A percentile compares a stretch with the other conserved stretches of the same genome.
Conservation (phyloP, 2,329 filamentous ascomycete species). For the Clathrospora elynae region DNA sequence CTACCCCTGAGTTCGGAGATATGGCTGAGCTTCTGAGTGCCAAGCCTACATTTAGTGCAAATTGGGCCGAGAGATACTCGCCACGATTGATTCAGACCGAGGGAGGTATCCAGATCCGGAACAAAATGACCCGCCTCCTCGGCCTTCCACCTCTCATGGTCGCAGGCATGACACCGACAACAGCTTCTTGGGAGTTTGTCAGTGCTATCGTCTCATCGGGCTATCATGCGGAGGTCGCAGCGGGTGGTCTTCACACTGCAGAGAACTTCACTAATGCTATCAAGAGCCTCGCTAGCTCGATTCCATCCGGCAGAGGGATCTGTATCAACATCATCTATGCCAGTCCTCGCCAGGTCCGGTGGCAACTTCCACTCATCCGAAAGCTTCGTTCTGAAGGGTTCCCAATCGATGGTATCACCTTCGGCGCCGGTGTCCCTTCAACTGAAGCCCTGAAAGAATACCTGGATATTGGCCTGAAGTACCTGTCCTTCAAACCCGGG, state of each 20-base stretch:
- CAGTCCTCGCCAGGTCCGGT: slow-evolving; percentile 84
- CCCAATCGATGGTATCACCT: slow-evolving; percentile 88
- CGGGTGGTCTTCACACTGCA: slow-evolving; percentile 85
- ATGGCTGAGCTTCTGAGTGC: slow-evolving; percentile 2
- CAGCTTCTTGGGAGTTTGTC: slow-evolving; percentile 89
- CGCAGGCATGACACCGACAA: slow-evolving; percentile 90
- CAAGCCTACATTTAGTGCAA: slow-evolving; percentile 2
- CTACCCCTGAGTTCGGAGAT: slow-evolving; percentile 5
- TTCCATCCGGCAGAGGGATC: slow-evolving; percentile 85
- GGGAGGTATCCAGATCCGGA: slow-evolving; percentile 14
- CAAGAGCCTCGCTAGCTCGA: slow-evolving; percentile 80
- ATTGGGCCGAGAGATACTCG: slow-evolving; percentile 1
- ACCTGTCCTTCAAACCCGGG: slow-evolving; percentile 93
- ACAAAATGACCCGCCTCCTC: slow-evolving; percentile 77
- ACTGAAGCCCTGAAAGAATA: slow-evolving; percentile 93
- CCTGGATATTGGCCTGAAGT: slow-evolving; percentile 85
- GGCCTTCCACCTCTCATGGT: slow-evolving; percentile 88
- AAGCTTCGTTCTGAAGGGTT: slow-evolving; percentile 82
- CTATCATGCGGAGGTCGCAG: slow-evolving; percentile 90
- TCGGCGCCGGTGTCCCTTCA: slow-evolving; percentile 90
- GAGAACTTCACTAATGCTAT: slow-evolving; percentile 83
- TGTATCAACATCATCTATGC: slow-evolving; percentile 91
- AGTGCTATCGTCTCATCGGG: slow-evolving; percentile 91
- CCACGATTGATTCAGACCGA: slow-evolving; percentile 14
- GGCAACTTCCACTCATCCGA: slow-evolving; percentile 86